Percentiles rank a stretch among this genome's conserved stretches.
Evolutionary conservation across 345 rosid genomes (phyloP).

Genomic region (Pistacia atlantica): DNA sequence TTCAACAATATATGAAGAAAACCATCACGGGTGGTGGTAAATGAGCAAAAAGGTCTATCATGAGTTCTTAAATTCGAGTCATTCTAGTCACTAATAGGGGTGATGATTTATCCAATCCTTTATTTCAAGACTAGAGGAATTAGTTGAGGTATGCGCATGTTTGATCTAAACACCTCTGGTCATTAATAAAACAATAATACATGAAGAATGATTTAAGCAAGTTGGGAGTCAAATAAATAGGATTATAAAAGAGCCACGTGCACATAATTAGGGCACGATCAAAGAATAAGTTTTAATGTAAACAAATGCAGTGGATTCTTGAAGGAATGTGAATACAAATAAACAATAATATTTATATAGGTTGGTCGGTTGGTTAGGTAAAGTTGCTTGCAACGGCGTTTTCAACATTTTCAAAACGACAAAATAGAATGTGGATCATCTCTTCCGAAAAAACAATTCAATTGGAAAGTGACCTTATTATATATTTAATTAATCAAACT

Average conservation of each 20-base stretch:
- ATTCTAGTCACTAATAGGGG: too few species aligned
- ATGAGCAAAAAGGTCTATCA: too few species aligned
- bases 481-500: constrained; percentile 2
- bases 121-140: too few species aligned
- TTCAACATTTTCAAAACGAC: constrained; percentile 27
- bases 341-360: background rate
- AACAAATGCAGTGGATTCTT: background rate
- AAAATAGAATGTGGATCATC: constrained; percentile 21
- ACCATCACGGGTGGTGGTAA: too few species aligned
- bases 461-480: constrained; percentile 16
- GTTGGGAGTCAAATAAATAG: constrained; percentile 17
- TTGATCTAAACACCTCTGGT: too few species aligned
- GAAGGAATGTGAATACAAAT: constrained; percentile 21
- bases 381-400: constrained; percentile 21
- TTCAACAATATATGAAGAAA: too few species aligned
- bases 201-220: background rate
- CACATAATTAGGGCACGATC: constrained; percentile 10
- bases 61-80: too few species aligned
- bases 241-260: constrained; percentile 29
- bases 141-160: too few species aligned
- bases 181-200: too few species aligned
- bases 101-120: too few species aligned
- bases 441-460: background rate
- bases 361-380: constrained; percentile 47
- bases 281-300: background rate